Percentiles rank a stretch among this genome's conserved stretches.
Conservation (phyloP, 140 eudicot species). For the Bidens hawaiensis region DNA sequence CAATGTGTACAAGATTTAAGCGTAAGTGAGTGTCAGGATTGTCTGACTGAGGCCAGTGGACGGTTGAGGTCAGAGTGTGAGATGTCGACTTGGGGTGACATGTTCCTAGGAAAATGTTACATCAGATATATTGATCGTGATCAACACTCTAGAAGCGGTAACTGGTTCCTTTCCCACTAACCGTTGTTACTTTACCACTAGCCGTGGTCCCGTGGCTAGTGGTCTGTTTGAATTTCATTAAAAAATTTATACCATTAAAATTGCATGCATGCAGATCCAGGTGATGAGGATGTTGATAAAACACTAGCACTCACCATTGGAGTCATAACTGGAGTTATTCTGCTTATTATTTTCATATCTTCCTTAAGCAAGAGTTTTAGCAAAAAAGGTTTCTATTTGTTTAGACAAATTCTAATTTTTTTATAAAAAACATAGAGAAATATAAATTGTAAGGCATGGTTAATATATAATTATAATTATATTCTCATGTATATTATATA, state of each 20-base stretch:
- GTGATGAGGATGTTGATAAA: constrained; percentile 52
- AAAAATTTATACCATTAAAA: not conserved
- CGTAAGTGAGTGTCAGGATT: constrained; percentile 54
- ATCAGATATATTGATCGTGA: constrained; percentile 55
- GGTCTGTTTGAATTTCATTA: not conserved
- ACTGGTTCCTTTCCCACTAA: constrained; percentile 16
- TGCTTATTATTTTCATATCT: constrained; percentile 57
- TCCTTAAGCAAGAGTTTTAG: constrained; percentile 39
- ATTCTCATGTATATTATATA: not conserved
- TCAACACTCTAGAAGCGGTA: constrained; percentile 39
- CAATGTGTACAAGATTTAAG: constrained; percentile 76
- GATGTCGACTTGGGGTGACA: constrained; percentile 59
- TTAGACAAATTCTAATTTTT: not conserved
- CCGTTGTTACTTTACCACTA: not conserved
- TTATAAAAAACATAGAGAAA: not conserved
- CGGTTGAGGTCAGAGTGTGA: constrained; percentile 54
- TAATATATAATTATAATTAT: not conserved
- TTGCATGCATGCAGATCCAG: constrained; percentile 28
- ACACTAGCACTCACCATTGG: constrained; percentile 77
- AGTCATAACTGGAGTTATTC: constrained; percentile 51
- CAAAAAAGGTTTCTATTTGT: constrained; percentile 40
- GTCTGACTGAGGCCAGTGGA: constrained; percentile 57
- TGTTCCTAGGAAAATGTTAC: constrained; percentile 79
- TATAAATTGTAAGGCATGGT: not conserved
- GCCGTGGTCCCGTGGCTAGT: too few relatives aligned